Conservation (phyloP, 805 yeast genomes). For the Candida rishiriensis region DNA sequence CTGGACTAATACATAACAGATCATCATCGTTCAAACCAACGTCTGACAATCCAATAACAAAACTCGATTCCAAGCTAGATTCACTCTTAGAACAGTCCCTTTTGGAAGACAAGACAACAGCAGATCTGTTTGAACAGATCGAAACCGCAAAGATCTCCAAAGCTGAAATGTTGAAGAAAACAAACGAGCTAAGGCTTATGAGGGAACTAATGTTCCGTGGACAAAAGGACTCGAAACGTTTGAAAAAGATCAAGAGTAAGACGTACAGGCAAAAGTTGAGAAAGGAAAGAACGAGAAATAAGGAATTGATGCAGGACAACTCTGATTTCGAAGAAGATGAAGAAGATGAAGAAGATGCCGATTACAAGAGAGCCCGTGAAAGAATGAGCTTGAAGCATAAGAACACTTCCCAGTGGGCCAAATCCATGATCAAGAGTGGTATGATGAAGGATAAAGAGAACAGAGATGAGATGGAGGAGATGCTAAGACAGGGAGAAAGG, state of each 20-base stretch:
- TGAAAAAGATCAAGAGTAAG: slow-evolving; percentile 93
- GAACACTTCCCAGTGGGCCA: slow-evolving; percentile 86
- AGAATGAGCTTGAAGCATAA: slow-evolving; percentile 91
- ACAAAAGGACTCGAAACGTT: slow-evolving; percentile 82
- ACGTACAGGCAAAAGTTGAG: slow-evolving; percentile 81
- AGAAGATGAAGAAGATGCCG: slow-evolving; percentile 56
- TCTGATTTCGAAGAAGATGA: slow-evolving; percentile 45
- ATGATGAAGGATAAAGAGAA: slow-evolving; percentile 81
- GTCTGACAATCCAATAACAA: slow-evolving; percentile 45
- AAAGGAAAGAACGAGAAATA: slow-evolving; percentile 70
- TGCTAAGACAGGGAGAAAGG: slow-evolving; percentile 83
- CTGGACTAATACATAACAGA: slow-evolving; percentile 36
- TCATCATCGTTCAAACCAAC: slow-evolving; percentile 53
- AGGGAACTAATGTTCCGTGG: slow-evolving; percentile 96
- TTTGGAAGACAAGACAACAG: slow-evolving; percentile 65
- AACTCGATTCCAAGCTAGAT: slow-evolving; percentile 64
- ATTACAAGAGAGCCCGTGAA: slow-evolving; percentile 77
- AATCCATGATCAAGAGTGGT: slow-evolving; percentile 83
- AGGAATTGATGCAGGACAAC: slow-evolving; percentile 58
- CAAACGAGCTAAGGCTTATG: slow-evolving; percentile 83
- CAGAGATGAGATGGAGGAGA: slow-evolving; percentile 88
- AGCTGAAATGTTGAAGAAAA: slow-evolving; percentile 72
- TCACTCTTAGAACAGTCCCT: slow-evolving; percentile 59
- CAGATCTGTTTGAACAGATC: slow-evolving; percentile 82
- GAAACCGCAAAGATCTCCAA: slow-evolving; percentile 76